Percentiles rank a stretch among this genome's conserved stretches.
Conservation (phyloP, 176 grass and related monocot genomes). For the Echinochloa phyllopogon region DNA sequence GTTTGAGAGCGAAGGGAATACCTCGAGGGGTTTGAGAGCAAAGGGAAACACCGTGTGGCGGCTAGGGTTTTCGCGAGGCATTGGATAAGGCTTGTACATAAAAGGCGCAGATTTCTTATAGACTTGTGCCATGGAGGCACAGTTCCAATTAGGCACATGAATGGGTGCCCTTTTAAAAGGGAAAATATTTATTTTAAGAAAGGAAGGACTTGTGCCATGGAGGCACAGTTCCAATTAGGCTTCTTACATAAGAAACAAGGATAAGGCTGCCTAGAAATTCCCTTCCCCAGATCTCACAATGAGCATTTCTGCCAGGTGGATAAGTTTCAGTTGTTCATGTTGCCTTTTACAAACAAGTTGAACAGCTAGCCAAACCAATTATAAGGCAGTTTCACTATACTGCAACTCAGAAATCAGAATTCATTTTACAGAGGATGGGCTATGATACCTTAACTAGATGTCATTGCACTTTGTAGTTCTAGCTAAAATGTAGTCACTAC, state of each 20-base stretch:
- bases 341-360: background rate
- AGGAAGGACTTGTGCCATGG: background rate
- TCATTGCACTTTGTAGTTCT: slow-evolving; percentile 1
- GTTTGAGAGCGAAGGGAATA: background rate
- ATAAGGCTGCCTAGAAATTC: background rate
- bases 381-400: background rate
- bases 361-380: slow-evolving; percentile 12
- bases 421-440: background rate
- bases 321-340: slow-evolving; percentile 6
- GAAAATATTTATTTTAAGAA: background rate
- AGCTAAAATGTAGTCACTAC: slow-evolving; percentile 7
- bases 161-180: background rate
- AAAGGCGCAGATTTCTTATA: slow-evolving; percentile 9
- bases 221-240: background rate
- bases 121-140: background rate
- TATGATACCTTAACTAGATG: slow-evolving; percentile 31
- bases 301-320: background rate
- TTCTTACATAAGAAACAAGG: background rate
- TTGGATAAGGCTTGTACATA: background rate
- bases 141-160: background rate
- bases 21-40: slow-evolving; percentile 12
- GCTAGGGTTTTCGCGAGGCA: slow-evolving; percentile 27
- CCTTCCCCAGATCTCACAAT: background rate
- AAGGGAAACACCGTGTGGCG: background rate
- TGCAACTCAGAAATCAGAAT: slow-evolving; percentile 7